These are phyloP conservation scores for Passalora sequoiae DNA, from an alignment of 2,329 filamentous ascomycete genomes.

Conservation along the genomic window DNA sequence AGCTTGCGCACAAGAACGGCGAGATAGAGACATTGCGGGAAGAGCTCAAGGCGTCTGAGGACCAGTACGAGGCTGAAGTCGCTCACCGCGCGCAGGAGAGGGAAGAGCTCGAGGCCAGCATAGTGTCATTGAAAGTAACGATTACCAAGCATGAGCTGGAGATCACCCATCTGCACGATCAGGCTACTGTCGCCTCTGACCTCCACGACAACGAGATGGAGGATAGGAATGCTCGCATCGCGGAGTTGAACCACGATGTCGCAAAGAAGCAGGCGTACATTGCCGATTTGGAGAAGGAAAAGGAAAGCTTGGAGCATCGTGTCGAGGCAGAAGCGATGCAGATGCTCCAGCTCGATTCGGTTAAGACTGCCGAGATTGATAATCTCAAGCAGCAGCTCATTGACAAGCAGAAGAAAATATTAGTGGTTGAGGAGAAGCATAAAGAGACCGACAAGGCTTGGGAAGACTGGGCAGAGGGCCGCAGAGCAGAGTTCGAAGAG, in stretches of 20 bases:
- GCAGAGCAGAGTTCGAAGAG: conserved; percentile 37
- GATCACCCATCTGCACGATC: conserved; percentile 20
- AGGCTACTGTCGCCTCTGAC: conserved; percentile 21
- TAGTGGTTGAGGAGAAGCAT: conserved; percentile 30
- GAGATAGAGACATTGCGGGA: conserved; percentile 27
- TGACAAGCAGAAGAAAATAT: conserved; percentile 34
- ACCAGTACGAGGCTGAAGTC: conserved; percentile 15
- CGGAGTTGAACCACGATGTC: conserved; percentile 28
- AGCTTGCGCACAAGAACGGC: conserved; percentile 21
- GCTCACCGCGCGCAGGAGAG: conserved; percentile 17
- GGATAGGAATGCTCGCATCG: conserved; percentile 32
- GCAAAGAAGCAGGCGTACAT: conserved; percentile 19
- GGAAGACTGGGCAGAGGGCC: conserved; percentile 37
- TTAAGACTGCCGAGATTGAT: conserved; percentile 33
- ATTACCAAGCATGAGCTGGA: conserved; percentile 19
- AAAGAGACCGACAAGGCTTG: conserved; percentile 38
- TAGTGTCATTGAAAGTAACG: conserved; percentile 22
- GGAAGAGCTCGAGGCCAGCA: conserved; percentile 27
- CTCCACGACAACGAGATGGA: conserved; percentile 32
- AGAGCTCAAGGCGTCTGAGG: conserved; percentile 25
- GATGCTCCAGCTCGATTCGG: conserved; percentile 33
- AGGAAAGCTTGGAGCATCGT: conserved; percentile 31
- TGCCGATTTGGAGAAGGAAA: conserved; percentile 26
- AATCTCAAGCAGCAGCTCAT: conserved; percentile 26
- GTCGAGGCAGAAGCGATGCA: conserved; percentile 34